Conservation (phyloP, 108 stramenopile genomes). For the Nannochloropsis gaditana region DNA sequence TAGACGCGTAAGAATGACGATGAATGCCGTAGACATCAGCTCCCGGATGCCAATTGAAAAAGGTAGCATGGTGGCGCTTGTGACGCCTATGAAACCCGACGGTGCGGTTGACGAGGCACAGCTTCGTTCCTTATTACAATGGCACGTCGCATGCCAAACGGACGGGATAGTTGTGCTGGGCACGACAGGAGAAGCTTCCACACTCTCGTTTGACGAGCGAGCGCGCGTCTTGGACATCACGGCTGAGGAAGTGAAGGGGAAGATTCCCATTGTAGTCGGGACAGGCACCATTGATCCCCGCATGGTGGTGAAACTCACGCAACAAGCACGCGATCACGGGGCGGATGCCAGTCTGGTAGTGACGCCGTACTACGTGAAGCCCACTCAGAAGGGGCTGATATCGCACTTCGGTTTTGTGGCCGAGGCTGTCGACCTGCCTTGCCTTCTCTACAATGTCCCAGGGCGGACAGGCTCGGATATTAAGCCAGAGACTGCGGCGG, state of each 20-base stretch:
- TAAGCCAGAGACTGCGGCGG: slow-evolving; percentile 62
- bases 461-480: slow-evolving; percentile 45
- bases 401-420: slow-evolving; percentile 68
- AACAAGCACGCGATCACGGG: slow-evolving; percentile 77
- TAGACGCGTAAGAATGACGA: not conserved
- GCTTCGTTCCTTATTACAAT: slow-evolving; percentile 62
- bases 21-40: not conserved
- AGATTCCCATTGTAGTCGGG: slow-evolving; percentile 66
- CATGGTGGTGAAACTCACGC: slow-evolving; percentile 27
- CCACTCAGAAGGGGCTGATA: slow-evolving; percentile 72
- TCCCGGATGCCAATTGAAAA: slow-evolving; percentile 34
- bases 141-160: slow-evolving; percentile 67
- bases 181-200: slow-evolving; percentile 84
- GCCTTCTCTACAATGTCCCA: slow-evolving; percentile 82
- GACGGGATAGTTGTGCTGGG: slow-evolving; percentile 79
- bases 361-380: slow-evolving; percentile 88
- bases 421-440: slow-evolving; percentile 68
- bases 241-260: slow-evolving; percentile 67
- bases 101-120: slow-evolving; percentile 67
- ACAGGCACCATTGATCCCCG: slow-evolving; percentile 60
- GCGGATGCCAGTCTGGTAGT: slow-evolving; percentile 81
- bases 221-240: slow-evolving; percentile 62
- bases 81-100: slow-evolving; percentile 69
- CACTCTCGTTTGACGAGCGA: slow-evolving; percentile 69
- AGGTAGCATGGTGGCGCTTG: slow-evolving; percentile 74